Base-by-base conservation (phyloP, 108 stramenopile genomes). In the Aurantiochytrium sp. region DNA sequence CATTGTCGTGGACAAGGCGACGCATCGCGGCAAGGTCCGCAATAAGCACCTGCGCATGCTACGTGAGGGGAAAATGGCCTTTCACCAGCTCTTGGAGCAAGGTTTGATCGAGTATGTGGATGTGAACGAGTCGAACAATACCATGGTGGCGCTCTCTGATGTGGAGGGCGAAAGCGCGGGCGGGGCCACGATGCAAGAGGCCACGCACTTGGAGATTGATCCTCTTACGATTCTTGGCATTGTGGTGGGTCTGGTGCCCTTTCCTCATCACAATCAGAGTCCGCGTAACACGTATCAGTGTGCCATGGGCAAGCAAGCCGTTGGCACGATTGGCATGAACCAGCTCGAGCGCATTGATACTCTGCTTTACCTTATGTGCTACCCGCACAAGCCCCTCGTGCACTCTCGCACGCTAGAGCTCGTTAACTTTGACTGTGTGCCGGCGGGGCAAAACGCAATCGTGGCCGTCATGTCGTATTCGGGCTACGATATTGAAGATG, bases 191-290 rank as follows among this genome's bases (percentile, higher is more conserved):
- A 69, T 69, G 64, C 64, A 23, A 8, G 98, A 98, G 6, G 99
- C 99, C 88, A 99, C 99, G 8, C 99, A 99, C 92, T 98, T 98
- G 90, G 99, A 99, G 94, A 98, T 99, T 90, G 98, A 99, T 90
- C 99, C 99, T 10, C 95, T 96, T 58, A 99, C 98, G 97, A 87
- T 87, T 53, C 90, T 90, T 5, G 94, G 94, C 16, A 92, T 94
- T 49, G 92, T 93, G 51, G 93, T 98, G 42, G 96, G 96, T 57
- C 97, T 99, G 90, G 98, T 99, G 91, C 99, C 99, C 21, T 99
- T 99, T 93, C 98, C 99, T 5, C 98, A 99, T 93, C 98, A 99
- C 95, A 99, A 99, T 93, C 99, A 99, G 93, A 96, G 95, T 91
- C 99, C 99, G 25, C 96, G 99, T 91, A 99, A 99, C 94, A 98